These are phyloP conservation scores for Krasilnikovozyma curviuscula DNA, from an alignment of 768 basidiomycete genomes.

Conservation along the genomic window DNA sequence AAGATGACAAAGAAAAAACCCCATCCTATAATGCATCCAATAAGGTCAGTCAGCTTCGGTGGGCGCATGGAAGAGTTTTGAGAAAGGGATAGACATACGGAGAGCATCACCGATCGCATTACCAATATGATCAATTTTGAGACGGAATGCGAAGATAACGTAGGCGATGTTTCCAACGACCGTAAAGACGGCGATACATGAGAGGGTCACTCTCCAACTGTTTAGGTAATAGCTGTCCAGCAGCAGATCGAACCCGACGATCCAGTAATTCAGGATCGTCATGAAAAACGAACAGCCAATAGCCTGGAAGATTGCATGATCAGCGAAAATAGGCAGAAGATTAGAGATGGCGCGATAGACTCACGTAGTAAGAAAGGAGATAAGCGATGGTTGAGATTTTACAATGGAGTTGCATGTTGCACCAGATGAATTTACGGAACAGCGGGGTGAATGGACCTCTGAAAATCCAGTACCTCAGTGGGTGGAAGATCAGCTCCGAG, in stretches of 20 bases:
- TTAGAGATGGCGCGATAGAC: slow-evolving; percentile 16
- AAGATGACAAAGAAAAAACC: slow-evolving; percentile 45
- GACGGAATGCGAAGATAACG: slow-evolving; percentile 14
- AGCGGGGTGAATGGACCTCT: too few relatives aligned
- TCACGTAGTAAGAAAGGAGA: slow-evolving; percentile 36
- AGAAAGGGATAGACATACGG: not conserved
- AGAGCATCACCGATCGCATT: not conserved
- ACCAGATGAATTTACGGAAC: too few relatives aligned
- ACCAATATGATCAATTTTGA: slow-evolving; percentile 33
- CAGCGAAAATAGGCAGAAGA: not conserved
- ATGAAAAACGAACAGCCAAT: slow-evolving; percentile 45
- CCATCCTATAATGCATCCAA: slow-evolving; percentile 17
- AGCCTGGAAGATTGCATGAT: not conserved
- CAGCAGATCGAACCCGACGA: slow-evolving; percentile 43
- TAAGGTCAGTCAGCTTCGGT: slow-evolving; percentile 22
- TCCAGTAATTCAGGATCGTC: slow-evolving; percentile 48
- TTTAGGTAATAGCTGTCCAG: slow-evolving; percentile 55
- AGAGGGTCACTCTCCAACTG: slow-evolving; percentile 54
- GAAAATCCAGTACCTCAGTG: too few relatives aligned
- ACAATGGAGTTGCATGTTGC: too few relatives aligned
- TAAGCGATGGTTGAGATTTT: too few relatives aligned
- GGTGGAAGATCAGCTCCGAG: too few relatives aligned
- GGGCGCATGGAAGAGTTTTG: slow-evolving; percentile 23
- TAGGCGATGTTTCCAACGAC: slow-evolving; percentile 47
- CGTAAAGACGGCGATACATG: slow-evolving; percentile 46